Conservation (phyloP, 805 yeast genomes). For the Candida palmyrensis region DNA sequence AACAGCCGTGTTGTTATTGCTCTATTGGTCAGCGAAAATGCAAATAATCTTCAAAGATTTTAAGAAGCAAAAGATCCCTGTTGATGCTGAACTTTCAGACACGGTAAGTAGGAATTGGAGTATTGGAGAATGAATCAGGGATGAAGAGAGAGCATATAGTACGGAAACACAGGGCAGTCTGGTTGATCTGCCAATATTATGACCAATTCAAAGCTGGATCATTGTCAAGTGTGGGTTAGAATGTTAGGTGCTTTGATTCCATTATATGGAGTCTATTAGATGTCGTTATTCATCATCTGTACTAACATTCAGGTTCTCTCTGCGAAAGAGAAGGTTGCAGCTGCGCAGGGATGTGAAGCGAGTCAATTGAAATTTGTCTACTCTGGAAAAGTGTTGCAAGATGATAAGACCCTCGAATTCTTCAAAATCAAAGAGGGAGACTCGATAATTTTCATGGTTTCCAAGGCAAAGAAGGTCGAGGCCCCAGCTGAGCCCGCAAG, state of each 20-base stretch:
- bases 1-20: too few species aligned
- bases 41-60: slow-evolving; percentile 83
- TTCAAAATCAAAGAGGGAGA: slow-evolving; percentile 80
- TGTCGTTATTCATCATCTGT: background rate
- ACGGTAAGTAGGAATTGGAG: slow-evolving; percentile 44
- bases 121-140: too few species aligned
- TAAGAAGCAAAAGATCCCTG: slow-evolving; percentile 80
- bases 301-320: slow-evolving; percentile 42
- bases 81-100: slow-evolving; percentile 68
- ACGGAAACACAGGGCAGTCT: too few species aligned
- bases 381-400: slow-evolving; percentile 86
- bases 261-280: background rate
- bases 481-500: slow-evolving; percentile 17
- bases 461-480: slow-evolving; percentile 34
- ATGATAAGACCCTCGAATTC: slow-evolving; percentile 66
- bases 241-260: too few species aligned
- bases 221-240: too few species aligned
- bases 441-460: slow-evolving; percentile 88
- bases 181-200: too few species aligned
- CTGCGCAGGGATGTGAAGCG: slow-evolving; percentile 61
- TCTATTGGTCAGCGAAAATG: too few species aligned
- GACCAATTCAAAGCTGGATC: too few species aligned
- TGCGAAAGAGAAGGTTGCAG: slow-evolving; percentile 72
- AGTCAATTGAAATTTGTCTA: slow-evolving; percentile 83
- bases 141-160: too few species aligned